Percentiles rank a stretch among this genome's conserved stretches.
These are phyloP conservation scores for Tuctoria greenei DNA, from an alignment of 176 grass and related monocot species.

Conservation along the genomic window DNA sequence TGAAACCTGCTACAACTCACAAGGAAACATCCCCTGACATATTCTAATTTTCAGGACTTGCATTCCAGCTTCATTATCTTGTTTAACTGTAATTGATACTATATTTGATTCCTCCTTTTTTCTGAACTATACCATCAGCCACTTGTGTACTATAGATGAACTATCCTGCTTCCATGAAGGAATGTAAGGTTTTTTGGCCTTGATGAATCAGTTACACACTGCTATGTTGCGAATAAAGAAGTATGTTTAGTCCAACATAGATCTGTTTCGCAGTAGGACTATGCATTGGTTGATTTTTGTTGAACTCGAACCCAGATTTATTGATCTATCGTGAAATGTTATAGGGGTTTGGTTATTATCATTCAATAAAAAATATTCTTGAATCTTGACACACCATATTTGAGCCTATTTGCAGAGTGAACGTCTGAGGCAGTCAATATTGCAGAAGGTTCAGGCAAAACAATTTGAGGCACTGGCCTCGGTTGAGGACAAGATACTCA, in stretches of 20 bases:
- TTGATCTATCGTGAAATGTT: background rate
- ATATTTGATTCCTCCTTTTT: constrained; percentile 8
- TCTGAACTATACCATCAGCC: background rate
- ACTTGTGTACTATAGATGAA: background rate
- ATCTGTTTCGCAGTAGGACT: background rate
- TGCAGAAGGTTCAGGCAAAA: constrained; percentile 92
- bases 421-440: constrained; percentile 79
- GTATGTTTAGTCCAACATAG: background rate
- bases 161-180: constrained; percentile 2
- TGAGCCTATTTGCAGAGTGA: constrained; percentile 62
- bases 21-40: background rate
- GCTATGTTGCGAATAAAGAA: background rate
- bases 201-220: background rate
- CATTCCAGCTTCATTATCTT: background rate
- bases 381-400: background rate
- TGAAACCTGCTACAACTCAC: background rate
- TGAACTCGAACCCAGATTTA: background rate
- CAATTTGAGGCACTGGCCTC: constrained; percentile 86
- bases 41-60: background rate
- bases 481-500: constrained; percentile 84
- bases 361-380: background rate
- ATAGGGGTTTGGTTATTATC: background rate
- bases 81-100: background rate
- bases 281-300: background rate
- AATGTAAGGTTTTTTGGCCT: background rate